Evolutionary conservation across 1,139 yeast genomes (phyloP).

Genomic region (Zygoascus sp.): DNA sequence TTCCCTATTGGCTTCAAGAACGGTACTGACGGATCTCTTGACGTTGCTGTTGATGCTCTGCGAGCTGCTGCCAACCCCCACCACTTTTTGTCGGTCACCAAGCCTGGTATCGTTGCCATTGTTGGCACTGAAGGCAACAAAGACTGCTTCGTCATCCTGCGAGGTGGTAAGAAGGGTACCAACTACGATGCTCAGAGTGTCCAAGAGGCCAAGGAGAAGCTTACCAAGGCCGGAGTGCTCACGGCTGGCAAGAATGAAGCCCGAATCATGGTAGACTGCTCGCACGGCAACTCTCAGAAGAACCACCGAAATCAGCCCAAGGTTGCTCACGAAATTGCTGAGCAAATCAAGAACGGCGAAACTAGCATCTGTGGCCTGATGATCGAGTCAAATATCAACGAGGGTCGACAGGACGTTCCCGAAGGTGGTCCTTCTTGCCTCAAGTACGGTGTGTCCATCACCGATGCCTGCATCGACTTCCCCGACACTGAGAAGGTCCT

Average conservation of each 20-base stretch:
- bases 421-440: constrained; percentile 68
- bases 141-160: constrained; percentile 82
- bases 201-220: constrained; percentile 58
- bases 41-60: constrained; percentile 91
- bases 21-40: constrained; percentile 91
- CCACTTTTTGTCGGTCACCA: constrained; percentile 90
- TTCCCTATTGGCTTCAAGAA: constrained; percentile 98
- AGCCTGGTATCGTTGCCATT: constrained; percentile 92
- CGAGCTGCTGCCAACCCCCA: constrained; percentile 91
- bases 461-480: constrained; percentile 95
- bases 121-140: constrained; percentile 92
- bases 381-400: constrained; percentile 90
- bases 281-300: constrained; percentile 92
- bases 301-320: constrained; percentile 89
- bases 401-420: constrained; percentile 90
- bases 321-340: constrained; percentile 77
- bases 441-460: constrained; percentile 88
- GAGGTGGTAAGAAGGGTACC: constrained; percentile 94
- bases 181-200: constrained; percentile 79
- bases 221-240: constrained; percentile 53
- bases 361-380: constrained; percentile 81
- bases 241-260: constrained; percentile 40
- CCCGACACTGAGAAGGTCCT: constrained; percentile 74
- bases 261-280: constrained; percentile 94
- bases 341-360: constrained; percentile 76